Evolutionary conservation across 768 basidiomycete species (phyloP), one percentile per base, ranked within the genome.

Genomic region (Mrakia hoshinonis): DNA sequence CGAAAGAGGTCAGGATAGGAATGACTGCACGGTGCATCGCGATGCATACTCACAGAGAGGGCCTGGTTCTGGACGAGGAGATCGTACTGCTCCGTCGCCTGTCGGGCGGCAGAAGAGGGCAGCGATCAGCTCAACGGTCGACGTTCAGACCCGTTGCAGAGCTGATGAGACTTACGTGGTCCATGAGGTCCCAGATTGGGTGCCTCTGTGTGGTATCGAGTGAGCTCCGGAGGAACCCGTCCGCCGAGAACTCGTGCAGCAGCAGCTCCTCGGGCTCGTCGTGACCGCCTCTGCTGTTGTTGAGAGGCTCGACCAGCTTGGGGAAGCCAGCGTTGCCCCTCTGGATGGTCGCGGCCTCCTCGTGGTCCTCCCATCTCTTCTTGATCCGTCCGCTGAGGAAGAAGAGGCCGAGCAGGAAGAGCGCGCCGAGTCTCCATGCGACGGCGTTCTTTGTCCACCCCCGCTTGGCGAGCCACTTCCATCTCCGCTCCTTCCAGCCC

Each of bases 161-260:
- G 26, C 12, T 12, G 3, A 13, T 1, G 6, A 18, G 49, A 70
- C 69, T 38, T 26, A 64, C 69, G n/a, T 63, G 43, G 15, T 63
- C 69, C 10, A 70, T 48, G 10, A 70, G 38, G 24, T 70, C 69
- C 69, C 69, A 70, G 49, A 70, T 70, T 11, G 69, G 69, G 29
- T 70, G 69, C 49, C 58, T 63, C 69, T 60, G 62, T 29, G 31
- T 47, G 43, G 36, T 38, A 22, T 48, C 34, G n/a, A 61, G 7
- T 31, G 48, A 61, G 62, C 34, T 51, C 24, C 58, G 29, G 13
- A 70, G 24, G 48, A 48, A 70, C 6, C 69, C 69, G 39, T 70
- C 69, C 5, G 49, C 20, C 20, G 52, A 54, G 38, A 70, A 70
- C 51, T 64, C 60, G 51, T 70, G 69, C 22, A 39, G 22, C 38